These are phyloP conservation scores for Dalechampia spathulata DNA, from an alignment of 441 rosid genomes.

Conservation along the genomic window DNA sequence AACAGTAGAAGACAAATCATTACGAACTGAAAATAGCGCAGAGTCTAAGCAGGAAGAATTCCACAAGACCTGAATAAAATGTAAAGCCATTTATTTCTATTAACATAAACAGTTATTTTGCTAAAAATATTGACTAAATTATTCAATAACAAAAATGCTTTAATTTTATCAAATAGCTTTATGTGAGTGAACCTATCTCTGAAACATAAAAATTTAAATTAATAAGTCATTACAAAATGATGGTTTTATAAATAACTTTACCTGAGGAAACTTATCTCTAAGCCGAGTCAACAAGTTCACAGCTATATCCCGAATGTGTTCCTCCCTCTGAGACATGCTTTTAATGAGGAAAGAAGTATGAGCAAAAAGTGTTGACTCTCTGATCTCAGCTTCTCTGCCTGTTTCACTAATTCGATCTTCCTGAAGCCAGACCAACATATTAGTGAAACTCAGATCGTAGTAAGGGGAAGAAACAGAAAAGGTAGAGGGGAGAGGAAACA, in stretches of 20 bases:
- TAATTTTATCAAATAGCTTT: no score
- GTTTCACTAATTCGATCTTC: conserved; percentile 75
- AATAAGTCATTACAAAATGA: no score
- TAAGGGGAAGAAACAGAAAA: background rate
- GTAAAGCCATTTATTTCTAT: conserved; percentile 15
- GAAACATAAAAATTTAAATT: no score
- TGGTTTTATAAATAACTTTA: conserved; percentile 19
- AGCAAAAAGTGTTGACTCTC: conserved; percentile 73
- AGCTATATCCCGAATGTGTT: conserved; percentile 81
- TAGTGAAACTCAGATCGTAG: conserved; percentile 13
- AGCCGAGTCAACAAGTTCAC: conserved; percentile 83
- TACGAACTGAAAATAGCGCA: conserved; percentile 67
- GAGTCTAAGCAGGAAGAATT: conserved; percentile 89
- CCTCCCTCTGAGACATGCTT: conserved; percentile 97
- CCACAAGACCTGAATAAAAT: conserved; percentile 82
- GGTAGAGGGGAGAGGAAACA: background rate
- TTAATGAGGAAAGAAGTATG: conserved; percentile 92
- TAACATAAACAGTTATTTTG: conserved; percentile 14
- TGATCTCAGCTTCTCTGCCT: conserved; percentile 71
- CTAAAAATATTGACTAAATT: no score
- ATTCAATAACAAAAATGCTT: background rate
- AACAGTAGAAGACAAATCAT: conserved; percentile 51
- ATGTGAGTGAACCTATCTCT: no score
- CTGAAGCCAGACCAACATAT: conserved; percentile 45
- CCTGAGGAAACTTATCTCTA: conserved; percentile 98